Evolutionary conservation across 2,329 filamentous ascomycete species (phyloP).

Genomic region (Helotiales sp.): DNA sequence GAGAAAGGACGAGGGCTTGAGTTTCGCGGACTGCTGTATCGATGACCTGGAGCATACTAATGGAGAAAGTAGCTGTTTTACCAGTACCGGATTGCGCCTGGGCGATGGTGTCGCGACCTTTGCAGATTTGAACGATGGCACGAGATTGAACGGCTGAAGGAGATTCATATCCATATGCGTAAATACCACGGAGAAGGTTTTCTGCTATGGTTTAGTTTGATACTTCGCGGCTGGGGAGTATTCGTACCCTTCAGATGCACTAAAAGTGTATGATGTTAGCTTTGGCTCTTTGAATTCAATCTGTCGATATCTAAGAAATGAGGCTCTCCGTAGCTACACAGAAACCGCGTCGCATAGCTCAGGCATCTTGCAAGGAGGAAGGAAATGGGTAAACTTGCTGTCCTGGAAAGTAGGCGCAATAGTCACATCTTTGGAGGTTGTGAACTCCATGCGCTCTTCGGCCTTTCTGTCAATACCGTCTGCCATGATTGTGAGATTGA

Average conservation of each 20-base stretch:
- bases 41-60: slow-evolving; percentile 94
- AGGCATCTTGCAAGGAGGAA: background rate
- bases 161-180: slow-evolving; percentile 98
- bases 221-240: background rate
- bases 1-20: slow-evolving; percentile 92
- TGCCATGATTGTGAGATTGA: slow-evolving; percentile 62
- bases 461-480: slow-evolving; percentile 87
- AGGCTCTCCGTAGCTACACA: background rate
- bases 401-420: slow-evolving; percentile 92
- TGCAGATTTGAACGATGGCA: slow-evolving; percentile 98
- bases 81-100: slow-evolving; percentile 96
- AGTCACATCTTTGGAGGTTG: slow-evolving; percentile 95
- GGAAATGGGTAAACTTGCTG: slow-evolving; percentile 38
- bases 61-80: slow-evolving; percentile 96
- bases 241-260: slow-evolving; percentile 79
- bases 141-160: slow-evolving; percentile 97
- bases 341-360: background rate
- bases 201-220: background rate
- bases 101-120: slow-evolving; percentile 97
- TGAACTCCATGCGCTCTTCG: slow-evolving; percentile 97
- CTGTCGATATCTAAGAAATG: background rate
- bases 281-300: background rate
- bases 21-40: slow-evolving; percentile 90
- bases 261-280: slow-evolving; percentile 4
- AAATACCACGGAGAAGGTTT: slow-evolving; percentile 82